Percentiles rank a stretch among this genome's conserved stretches.
phyloP scores from a whole-genome alignment of 2,329 filamentous ascomycete species.

The Cytospora leucostoma region DNA sequence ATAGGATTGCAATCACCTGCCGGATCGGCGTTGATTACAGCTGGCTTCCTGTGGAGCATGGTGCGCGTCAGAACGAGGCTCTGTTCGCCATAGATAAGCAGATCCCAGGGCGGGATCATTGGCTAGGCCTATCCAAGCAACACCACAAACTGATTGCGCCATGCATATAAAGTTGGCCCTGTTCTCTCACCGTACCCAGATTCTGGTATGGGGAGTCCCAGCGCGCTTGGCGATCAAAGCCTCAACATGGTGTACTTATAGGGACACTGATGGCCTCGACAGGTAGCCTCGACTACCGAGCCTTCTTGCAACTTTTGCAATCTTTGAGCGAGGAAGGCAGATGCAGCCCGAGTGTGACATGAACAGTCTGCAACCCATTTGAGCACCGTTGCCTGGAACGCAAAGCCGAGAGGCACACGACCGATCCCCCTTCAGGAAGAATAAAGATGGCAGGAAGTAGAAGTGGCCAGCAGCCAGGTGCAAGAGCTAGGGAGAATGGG shows the following conservation, averaged over 20 bases:
- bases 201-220: neutral
- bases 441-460: neutral
- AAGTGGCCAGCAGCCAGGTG: neutral
- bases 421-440: neutral
- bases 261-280: neutral
- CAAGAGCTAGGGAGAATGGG: neutral
- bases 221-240: neutral
- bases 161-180: slow-evolving; percentile 15
- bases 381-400: neutral
- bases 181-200: neutral
- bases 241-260: slow-evolving; percentile 1
- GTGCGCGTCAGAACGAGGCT: slow-evolving; percentile 13
- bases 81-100: slow-evolving; percentile 21
- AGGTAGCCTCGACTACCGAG: neutral
- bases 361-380: neutral
- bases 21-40: slow-evolving; percentile 20
- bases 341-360: neutral
- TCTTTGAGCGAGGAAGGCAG: neutral
- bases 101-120: slow-evolving; percentile 8
- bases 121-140: neutral
- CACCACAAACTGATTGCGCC: slow-evolving; percentile 1
- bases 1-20: slow-evolving; percentile 12
- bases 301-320: neutral
- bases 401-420: neutral
- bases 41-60: slow-evolving; percentile 16